phyloP scores from a whole-genome alignment of 2,329 filamentous ascomycete genomes.

The Colletotrichum lupini region DNA sequence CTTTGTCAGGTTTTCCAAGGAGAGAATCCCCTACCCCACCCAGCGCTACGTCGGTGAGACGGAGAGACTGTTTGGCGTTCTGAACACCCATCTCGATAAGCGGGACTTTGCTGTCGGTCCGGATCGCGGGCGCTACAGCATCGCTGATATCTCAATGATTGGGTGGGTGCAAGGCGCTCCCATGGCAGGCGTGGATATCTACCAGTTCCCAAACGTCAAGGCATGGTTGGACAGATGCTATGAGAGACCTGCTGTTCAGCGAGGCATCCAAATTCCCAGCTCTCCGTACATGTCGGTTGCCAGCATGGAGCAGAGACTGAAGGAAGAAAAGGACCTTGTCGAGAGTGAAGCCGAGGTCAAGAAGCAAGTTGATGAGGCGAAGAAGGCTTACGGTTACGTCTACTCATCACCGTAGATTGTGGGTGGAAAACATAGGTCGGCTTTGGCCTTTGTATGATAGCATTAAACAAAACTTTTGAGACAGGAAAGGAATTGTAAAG shows the following conservation, averaged over 20 bases:
- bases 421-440: not conserved
- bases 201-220: constrained; percentile 73
- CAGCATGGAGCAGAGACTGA: constrained; percentile 49
- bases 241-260: constrained; percentile 69
- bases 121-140: constrained; percentile 66
- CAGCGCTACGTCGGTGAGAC: constrained; percentile 82
- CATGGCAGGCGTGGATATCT: constrained; percentile 72
- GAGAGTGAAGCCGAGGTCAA: constrained; percentile 51
- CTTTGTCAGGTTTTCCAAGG: constrained; percentile 75
- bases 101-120: constrained; percentile 66
- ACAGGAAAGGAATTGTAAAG: not conserved
- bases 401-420: constrained; percentile 42
- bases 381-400: constrained; percentile 45
- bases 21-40: constrained; percentile 76
- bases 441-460: not conserved
- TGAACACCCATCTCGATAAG: constrained; percentile 71
- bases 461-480: not conserved
- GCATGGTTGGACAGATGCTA: constrained; percentile 74
- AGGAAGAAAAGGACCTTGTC: constrained; percentile 59
- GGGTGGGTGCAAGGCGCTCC: constrained; percentile 71
- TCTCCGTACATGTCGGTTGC: constrained; percentile 53
- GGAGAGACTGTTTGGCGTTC: constrained; percentile 77
- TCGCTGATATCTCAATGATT: constrained; percentile 78
- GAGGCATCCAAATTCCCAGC: constrained; percentile 71
- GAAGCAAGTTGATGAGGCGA: constrained; percentile 44